Conservation (phyloP, 306 rosid species). For the Begonia masoniana region DNA sequence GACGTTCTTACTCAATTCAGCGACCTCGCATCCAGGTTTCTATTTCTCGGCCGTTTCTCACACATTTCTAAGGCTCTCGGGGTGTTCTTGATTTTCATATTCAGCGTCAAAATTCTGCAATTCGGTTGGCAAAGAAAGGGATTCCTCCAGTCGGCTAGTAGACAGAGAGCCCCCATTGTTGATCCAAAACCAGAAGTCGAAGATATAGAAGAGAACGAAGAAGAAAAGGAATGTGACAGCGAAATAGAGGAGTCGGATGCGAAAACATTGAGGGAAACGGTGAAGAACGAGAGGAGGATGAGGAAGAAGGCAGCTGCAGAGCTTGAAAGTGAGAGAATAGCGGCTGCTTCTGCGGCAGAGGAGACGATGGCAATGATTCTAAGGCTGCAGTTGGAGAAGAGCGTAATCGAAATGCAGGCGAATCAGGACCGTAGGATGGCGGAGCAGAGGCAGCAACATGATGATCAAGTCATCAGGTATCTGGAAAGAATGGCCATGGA, state of each 20-base stretch:
- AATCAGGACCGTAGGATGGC: constrained; percentile 45
- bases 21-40: too few relatives aligned
- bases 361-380: constrained; percentile 76
- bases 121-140: too few relatives aligned
- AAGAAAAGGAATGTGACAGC: constrained; percentile 1
- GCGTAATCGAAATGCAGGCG: constrained; percentile 38
- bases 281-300: constrained; percentile 30
- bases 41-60: too few relatives aligned
- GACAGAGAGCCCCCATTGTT: not conserved
- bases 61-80: too few relatives aligned
- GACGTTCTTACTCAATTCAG: too few relatives aligned
- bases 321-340: constrained; percentile 59
- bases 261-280: constrained; percentile 28
- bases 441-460: constrained; percentile 44
- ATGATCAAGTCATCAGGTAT: constrained; percentile 28
- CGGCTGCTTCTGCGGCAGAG: constrained; percentile 52
- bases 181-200: not conserved
- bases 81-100: not conserved
- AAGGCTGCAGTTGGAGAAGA: constrained; percentile 60
- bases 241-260: constrained; percentile 39
- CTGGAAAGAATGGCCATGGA: constrained; percentile 22
- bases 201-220: not conserved
- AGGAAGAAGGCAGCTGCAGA: constrained; percentile 38
- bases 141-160: not conserved
- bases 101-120: too few relatives aligned